Evolutionary conservation across 306 rosid genomes (phyloP).

Genomic region (Lathyrus sativus): DNA sequence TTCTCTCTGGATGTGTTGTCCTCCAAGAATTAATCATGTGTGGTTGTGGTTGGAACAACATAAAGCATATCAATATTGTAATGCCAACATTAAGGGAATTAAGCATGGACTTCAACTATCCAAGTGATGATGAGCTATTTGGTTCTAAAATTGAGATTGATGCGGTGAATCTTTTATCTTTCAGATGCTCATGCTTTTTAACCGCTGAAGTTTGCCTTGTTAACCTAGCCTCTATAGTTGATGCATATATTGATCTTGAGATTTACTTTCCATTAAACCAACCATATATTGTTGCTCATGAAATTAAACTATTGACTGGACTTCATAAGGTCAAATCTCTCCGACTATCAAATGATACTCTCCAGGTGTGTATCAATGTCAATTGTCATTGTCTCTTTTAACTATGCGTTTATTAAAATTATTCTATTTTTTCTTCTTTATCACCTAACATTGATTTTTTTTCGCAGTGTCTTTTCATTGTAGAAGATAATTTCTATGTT

Average conservation of each 20-base stretch:
- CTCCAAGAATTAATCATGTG: not conserved
- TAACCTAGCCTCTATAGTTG: slow-evolving; percentile 27
- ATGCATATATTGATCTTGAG: slow-evolving; percentile 2
- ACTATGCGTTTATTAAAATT: too few relatives aligned
- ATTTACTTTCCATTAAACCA: not conserved
- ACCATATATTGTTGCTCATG: not conserved
- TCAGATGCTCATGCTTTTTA: not conserved
- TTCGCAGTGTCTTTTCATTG: too few relatives aligned
- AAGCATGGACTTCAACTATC: not conserved
- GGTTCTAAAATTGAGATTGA: slow-evolving; percentile 18
- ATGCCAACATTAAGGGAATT: slow-evolving; percentile 9
- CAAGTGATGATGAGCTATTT: too few relatives aligned
- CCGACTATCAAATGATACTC: slow-evolving; percentile 14
- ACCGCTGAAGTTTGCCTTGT: slow-evolving; percentile 10
- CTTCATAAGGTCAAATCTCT: slow-evolving; percentile 25
- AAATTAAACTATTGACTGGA: slow-evolving; percentile 25
- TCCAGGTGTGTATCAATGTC: slow-evolving; percentile 2
- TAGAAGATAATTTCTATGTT: too few relatives aligned
- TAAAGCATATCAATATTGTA: not conserved
- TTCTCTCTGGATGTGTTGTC: slow-evolving; percentile 1
- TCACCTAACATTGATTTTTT: too few relatives aligned
- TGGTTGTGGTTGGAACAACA: slow-evolving; percentile 13
- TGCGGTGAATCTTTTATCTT: slow-evolving; percentile 28
- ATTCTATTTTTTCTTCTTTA: too few relatives aligned
- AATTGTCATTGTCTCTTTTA: too few relatives aligned